Evolutionary conservation across 2,329 filamentous ascomycete species (phyloP), one percentile per base, ranked within the genome.

Genomic region (Chrysoporthe puriensis): DNA sequence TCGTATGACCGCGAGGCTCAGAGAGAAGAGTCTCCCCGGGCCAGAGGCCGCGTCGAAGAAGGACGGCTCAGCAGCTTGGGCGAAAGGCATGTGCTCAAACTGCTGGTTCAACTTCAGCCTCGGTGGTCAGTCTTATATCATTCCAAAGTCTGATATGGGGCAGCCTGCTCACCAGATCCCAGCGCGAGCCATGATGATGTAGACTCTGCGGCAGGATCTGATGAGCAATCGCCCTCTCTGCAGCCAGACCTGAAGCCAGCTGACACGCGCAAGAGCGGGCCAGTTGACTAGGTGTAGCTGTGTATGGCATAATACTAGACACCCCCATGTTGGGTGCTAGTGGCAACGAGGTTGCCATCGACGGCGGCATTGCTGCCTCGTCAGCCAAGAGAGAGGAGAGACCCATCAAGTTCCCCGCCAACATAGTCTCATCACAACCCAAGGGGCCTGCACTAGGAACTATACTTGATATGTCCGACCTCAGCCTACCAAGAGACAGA

Each of bases 41-140:
- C 8, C 18, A 4, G 44, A 6, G 44, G 44, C 44, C 44, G 13
- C 11, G 18, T 46, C 11, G 13, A 14, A 7, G 11, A 14, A 46
- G 44, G 44, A 46, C 44, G 44, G 18, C 44, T 13, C 44, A 14
- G 44, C 44, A 46, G 18, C 8, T 46, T 14, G 44, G 44, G 9
- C 44, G 18, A 13, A 40, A 40, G 9, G 36, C 4, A 40, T 9
- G 26, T 26, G 26, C 26, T 26, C 26, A 26, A 40, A 46, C 14
- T 46, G 44, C 44, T 8, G 44, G 18, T 46, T 46, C 44, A 14
- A 40, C 36, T 40, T 18, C 44, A 13, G 44, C 44, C 14, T 46
- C 44, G 14, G 44, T 14, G 44, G 18, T 46, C 44, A 80, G 63
- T 80, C 26, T 26, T 80, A 60, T 76, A 79, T 66, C 80, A 80